Evolutionary conservation across 805 yeast species (phyloP), one percentile per base, ranked within the genome.

Genomic region (Brettanomyces bruxellensis): DNA sequence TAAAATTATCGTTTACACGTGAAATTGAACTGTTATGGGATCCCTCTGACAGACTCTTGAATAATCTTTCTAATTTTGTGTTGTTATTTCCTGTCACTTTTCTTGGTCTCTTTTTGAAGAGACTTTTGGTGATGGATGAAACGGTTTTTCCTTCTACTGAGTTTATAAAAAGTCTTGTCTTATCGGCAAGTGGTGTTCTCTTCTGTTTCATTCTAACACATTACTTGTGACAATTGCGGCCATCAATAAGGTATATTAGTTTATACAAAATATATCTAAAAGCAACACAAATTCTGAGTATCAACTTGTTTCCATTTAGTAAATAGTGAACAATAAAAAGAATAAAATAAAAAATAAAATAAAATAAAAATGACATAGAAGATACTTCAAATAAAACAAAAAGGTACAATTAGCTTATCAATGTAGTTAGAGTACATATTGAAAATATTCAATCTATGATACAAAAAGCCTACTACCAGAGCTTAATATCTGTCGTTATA

Each of bases 111-210:
- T 3, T 40, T 25, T 30, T 41, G 38, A 41, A 41, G 8, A 41
- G 38, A 18, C 12, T 18, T 22, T 32, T 41, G 5, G 44, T 34
- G 13, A 41, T 9, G 8, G n/a, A 18, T 14, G 44, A 41, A 9
- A 30, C 44, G 5, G 23, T 41, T 3, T n/a, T 18, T 9, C 44
- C 14, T 5, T 28, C 38, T 12, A 41, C n/a, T 18, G 37, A 32
- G 38, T 41, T 41, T 11, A 38, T 41, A 22, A 41, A 41, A 9
- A 11, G 25, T 14, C 32, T 12, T 32, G 44, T 41, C n/a, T 41
- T 41, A 41, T 41, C 44, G 28, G 44, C 44, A 8, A 41, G 38
- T 32, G 44, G 44, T 9, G 34, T 28, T 12, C 44, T 30, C 28
- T 32, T 34, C 22, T n/a, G n/a, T 13, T 6, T 32, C 38, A 35